phyloP scores from a whole-genome alignment of 768 basidiomycete genomes.

The Pisolithus albus region DNA sequence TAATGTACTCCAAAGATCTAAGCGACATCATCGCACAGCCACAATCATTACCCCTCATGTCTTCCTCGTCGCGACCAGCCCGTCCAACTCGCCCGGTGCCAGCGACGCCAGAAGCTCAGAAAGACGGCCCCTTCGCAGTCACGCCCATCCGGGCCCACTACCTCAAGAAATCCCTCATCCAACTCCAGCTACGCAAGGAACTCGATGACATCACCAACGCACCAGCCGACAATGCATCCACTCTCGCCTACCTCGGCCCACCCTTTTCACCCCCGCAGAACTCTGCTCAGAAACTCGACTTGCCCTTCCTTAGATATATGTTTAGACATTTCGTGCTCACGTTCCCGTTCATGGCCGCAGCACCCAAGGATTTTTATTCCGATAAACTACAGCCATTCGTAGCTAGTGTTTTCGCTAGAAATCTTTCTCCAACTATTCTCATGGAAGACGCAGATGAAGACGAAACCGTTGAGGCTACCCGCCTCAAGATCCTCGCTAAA shows the following conservation, averaged over 20 bases:
- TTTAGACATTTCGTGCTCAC: slow-evolving; percentile 91
- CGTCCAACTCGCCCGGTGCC: slow-evolving; percentile 11
- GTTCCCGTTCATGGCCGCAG: slow-evolving; percentile 89
- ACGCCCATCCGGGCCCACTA: slow-evolving; percentile 94
- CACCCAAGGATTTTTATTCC: slow-evolving; percentile 88
- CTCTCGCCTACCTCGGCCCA: slow-evolving; percentile 81
- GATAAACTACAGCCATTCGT: slow-evolving; percentile 94
- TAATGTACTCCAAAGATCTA: neutral
- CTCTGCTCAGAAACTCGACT: slow-evolving; percentile 51
- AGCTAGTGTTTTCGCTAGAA: slow-evolving; percentile 72
- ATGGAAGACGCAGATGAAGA: slow-evolving; percentile 47
- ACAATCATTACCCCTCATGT: neutral
- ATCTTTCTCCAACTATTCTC: slow-evolving; percentile 56
- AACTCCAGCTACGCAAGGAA: slow-evolving; percentile 80
- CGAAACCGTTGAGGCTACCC: slow-evolving; percentile 50
- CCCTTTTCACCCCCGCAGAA: slow-evolving; percentile 75
- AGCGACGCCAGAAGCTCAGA: neutral
- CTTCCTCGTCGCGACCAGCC: neutral
- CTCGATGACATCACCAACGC: slow-evolving; percentile 57
- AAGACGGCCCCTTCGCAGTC: slow-evolving; percentile 33
- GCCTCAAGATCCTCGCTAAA: slow-evolving; percentile 66
- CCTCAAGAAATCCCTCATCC: slow-evolving; percentile 91
- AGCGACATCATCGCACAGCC: neutral
- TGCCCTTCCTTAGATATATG: slow-evolving; percentile 84
- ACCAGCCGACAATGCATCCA: slow-evolving; percentile 38